Conservation (phyloP, 1,284 basidiomycete genomes). For the Hypsizygus ulmarius region DNA sequence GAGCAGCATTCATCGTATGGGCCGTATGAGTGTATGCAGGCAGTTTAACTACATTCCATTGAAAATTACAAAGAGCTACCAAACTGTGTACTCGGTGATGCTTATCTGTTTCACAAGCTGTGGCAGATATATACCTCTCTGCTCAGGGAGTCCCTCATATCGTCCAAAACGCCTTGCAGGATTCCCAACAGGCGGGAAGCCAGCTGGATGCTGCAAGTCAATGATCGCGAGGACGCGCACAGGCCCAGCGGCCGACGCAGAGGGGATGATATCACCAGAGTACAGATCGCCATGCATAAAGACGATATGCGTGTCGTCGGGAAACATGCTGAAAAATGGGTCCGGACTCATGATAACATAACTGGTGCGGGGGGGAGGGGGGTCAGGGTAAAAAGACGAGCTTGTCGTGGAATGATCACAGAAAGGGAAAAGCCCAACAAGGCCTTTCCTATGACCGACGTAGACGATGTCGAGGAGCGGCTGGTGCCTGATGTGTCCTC, state of each 20-base stretch:
- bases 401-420: too few species aligned
- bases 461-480: constrained; percentile 1
- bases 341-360: background rate
- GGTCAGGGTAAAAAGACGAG: too few species aligned
- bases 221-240: constrained; percentile 1
- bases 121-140: too few species aligned
- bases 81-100: too few species aligned
- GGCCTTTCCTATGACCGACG: too few species aligned
- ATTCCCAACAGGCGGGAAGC: background rate
- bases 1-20: too few species aligned
- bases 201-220: background rate
- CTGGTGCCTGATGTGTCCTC: background rate
- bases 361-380: too few species aligned
- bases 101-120: too few species aligned
- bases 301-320: background rate
- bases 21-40: too few species aligned
- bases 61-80: too few species aligned
- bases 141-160: background rate
- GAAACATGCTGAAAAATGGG: background rate
- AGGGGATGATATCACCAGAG: background rate
- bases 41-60: too few species aligned
- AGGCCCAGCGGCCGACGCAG: background rate
- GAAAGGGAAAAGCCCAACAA: background rate
- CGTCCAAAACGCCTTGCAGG: background rate
- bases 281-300: constrained; percentile 1